phyloP scores from a whole-genome alignment of 2,329 filamentous ascomycete genomes.

The Ophiostoma himal-ulmi region DNA sequence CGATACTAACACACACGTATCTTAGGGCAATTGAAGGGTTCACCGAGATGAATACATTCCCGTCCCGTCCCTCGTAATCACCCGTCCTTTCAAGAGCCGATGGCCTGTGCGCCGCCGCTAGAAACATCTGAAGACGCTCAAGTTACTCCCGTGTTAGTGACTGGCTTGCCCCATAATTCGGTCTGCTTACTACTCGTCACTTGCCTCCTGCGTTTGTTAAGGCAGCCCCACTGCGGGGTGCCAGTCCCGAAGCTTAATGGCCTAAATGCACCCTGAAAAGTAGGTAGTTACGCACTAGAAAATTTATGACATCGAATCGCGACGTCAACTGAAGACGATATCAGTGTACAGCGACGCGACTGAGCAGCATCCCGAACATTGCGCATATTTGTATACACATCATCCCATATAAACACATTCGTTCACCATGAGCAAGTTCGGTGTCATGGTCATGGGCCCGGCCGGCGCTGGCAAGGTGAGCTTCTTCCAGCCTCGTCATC shows the following conservation, averaged over 20 bases:
- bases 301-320: constrained; percentile 12
- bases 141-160: background rate
- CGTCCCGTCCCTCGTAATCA: background rate
- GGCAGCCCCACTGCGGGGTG: constrained; percentile 23
- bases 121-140: constrained; percentile 10
- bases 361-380: background rate
- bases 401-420: background rate
- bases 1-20: too few species aligned
- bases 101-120: constrained; percentile 19
- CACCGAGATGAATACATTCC: too few species aligned
- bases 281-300: constrained; percentile 11
- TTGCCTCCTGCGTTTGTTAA: background rate
- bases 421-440: constrained; percentile 79
- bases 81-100: constrained; percentile 12
- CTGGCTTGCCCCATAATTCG: background rate
- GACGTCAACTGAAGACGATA: background rate
- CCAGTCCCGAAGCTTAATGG: constrained; percentile 17
- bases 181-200: background rate
- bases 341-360: background rate
- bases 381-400: background rate
- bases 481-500: background rate
- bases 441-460: constrained; percentile 90
- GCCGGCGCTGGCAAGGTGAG: constrained; percentile 85
- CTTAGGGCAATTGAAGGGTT: too few species aligned
- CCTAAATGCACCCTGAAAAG: background rate